Conservation (phyloP, 2,329 filamentous ascomycete species). For the Tricladium varicosporioides region DNA sequence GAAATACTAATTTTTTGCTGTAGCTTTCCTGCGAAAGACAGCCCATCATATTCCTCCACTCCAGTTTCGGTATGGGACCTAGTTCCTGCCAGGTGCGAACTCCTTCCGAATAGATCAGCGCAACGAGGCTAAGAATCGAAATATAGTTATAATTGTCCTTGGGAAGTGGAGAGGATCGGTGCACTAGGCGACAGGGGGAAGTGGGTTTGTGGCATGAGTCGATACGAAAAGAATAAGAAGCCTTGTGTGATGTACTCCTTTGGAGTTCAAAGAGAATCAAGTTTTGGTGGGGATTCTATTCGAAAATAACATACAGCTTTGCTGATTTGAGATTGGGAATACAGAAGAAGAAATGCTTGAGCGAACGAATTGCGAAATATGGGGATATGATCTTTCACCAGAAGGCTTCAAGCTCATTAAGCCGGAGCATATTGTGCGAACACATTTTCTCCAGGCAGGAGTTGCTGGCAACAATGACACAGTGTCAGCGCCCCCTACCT, state of each 20-base stretch:
- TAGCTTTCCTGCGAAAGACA: conserved; percentile 26
- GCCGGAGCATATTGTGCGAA: conserved; percentile 21
- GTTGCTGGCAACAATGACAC: conserved; percentile 32
- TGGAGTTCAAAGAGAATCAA: conserved; percentile 37
- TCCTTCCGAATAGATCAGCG: neutral
- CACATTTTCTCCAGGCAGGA: conserved; percentile 36
- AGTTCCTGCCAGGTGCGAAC: conserved; percentile 34
- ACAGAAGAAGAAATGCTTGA: conserved; percentile 37
- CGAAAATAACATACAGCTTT: neutral
- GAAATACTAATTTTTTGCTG: neutral
- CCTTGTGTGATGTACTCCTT: conserved; percentile 39
- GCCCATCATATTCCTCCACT: conserved; percentile 16
- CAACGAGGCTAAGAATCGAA: neutral
- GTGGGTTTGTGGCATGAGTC: conserved; percentile 40
- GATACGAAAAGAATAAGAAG: conserved; percentile 31
- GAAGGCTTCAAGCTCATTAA: conserved; percentile 35
- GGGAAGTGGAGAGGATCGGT: conserved; percentile 39
- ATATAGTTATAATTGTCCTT: conserved; percentile 34
- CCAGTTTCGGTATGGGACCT: conserved; percentile 40
- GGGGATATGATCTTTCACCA: conserved; percentile 41
- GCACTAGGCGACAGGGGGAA: conserved; percentile 40
- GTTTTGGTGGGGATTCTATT: conserved; percentile 30
- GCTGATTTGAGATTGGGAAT: neutral
- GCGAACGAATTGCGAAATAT: conserved; percentile 39
- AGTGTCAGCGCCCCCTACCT: conserved; percentile 31